phyloP scores from a whole-genome alignment of 352 stramenopile species.

The Aphanomyces invadans region DNA sequence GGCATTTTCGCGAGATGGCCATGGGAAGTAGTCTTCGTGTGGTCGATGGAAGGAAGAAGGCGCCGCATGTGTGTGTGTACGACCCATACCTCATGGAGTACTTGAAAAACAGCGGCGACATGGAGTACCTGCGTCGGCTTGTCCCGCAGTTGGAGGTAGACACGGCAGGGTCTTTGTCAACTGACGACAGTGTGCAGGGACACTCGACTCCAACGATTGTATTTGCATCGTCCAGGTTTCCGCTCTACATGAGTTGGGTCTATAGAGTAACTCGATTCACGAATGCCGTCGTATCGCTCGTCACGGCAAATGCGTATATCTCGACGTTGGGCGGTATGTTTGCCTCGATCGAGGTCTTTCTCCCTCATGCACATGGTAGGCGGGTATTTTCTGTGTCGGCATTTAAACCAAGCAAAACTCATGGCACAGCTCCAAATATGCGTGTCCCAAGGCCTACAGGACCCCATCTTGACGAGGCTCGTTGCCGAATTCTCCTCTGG shows the following conservation, averaged over 20 bases:
- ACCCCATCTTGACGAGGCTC: conserved; percentile 55
- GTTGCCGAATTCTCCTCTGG: background rate
- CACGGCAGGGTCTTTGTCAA: no score
- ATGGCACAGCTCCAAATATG: conserved; percentile 74
- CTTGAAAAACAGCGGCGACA: background rate
- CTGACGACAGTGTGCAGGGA: no score
- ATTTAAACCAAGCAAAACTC: conserved; percentile 59
- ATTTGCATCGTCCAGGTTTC: conserved; percentile 15
- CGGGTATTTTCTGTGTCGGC: conserved; percentile 69
- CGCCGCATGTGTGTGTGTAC: conserved; percentile 8
- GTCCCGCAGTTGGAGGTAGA: conserved; percentile 16
- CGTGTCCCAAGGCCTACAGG: conserved; percentile 59
- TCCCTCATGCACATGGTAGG: background rate
- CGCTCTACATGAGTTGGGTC: conserved; percentile 54
- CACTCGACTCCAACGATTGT: conserved; percentile 7
- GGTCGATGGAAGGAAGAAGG: background rate
- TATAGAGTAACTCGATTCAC: conserved; percentile 60
- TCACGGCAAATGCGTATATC: conserved; percentile 78
- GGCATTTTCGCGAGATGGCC: background rate
- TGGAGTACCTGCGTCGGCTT: background rate
- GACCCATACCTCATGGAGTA: conserved; percentile 9
- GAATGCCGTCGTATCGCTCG: conserved; percentile 56
- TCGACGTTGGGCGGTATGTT: conserved; percentile 57
- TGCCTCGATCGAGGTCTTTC: no score
- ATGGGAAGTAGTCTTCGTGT: background rate